Evolutionary conservation across 306 rosid species (phyloP), one percentile per base, ranked within the genome.

Genomic region (Boehmeria nivea): DNA sequence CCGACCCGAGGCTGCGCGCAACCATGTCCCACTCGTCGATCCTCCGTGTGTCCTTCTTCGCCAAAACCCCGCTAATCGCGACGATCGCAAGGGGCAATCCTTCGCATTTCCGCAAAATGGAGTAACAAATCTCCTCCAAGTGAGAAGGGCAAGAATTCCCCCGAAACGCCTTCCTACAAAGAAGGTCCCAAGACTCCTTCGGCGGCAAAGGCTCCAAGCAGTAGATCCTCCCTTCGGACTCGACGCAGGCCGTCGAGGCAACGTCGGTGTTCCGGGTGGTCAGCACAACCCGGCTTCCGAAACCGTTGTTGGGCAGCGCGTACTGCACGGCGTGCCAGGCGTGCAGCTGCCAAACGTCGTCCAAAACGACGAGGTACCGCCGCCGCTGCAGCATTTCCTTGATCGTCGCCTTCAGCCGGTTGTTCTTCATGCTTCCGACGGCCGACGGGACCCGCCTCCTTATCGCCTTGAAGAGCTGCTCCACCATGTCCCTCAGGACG

Each of bases 71-170:
- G 69, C 86, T 67, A 34, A 85, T 57, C 25, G 94, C 94, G 3
- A 85, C 94, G 48, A 85, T 85, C 40, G 94, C 89, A 67, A 85
- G 88, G 2, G 94, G 94, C 19, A 85, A 77, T 24, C 94, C 94
- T 50, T 74, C 86, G 4, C 94, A 85, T 60, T 54, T 85, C 77
- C 61, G 64, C 21, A 85, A 59, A 33, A 77, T 69, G 47, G 14
- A 6, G 25, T 60, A 60, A 28, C 86, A 76, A 12, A 72, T 82
- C 2, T 64, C 69, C 61, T 61, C 66, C 72, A 81, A 67, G 67
- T 74, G 59, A n/a, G 75, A 44, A 60, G 86, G 89, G 56, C 89
- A 79, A 14, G 68, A 7, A 22, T 69, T 54, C 3, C 67, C 76
- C 15, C 53, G 78, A 43, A 85, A 85, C 12, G 86, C 73, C 51